phyloP scores from a whole-genome alignment of 2,329 filamentous ascomycete genomes.

The Teratosphaeria epicoccoides region DNA sequence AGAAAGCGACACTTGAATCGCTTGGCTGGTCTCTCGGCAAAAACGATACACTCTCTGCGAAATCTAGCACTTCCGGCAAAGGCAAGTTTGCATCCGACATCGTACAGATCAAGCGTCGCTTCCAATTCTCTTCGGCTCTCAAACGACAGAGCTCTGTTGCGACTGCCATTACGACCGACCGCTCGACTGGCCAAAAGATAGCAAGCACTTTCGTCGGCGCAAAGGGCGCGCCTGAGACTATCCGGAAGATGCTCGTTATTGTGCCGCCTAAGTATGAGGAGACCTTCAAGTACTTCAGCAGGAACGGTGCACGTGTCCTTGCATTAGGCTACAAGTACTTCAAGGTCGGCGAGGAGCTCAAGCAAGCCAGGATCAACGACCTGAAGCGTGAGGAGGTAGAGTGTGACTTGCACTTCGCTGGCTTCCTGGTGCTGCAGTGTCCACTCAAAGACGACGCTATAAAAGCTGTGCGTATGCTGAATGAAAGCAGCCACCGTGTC shows the following conservation, averaged over 20 bases:
- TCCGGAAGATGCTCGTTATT: conserved; percentile 79
- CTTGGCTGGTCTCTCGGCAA: conserved; percentile 88
- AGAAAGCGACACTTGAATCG: conserved; percentile 83
- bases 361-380: conserved; percentile 78
- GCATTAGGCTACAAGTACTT: conserved; percentile 91
- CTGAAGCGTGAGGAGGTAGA: conserved; percentile 90
- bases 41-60: conserved; percentile 73
- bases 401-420: conserved; percentile 72
- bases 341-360: conserved; percentile 68
- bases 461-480: conserved; percentile 89
- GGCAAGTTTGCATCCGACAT: conserved; percentile 49
- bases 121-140: conserved; percentile 93
- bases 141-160: conserved; percentile 95
- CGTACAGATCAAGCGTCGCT: conserved; percentile 90
- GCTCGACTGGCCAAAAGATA: conserved; percentile 61
- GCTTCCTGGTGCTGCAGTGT: conserved; percentile 90
- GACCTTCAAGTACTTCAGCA: conserved; percentile 95
- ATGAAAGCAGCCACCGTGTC: conserved; percentile 95
- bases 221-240: conserved; percentile 95
- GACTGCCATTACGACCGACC: conserved; percentile 62
- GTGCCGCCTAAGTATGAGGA: conserved; percentile 87
- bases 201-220: conserved; percentile 87
- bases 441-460: conserved; percentile 94
- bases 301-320: conserved; percentile 87
- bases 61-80: conserved; percentile 36